Base-by-base conservation (phyloP, 2,329 filamentous ascomycete genomes). In the Curvularia spicifera region DNA sequence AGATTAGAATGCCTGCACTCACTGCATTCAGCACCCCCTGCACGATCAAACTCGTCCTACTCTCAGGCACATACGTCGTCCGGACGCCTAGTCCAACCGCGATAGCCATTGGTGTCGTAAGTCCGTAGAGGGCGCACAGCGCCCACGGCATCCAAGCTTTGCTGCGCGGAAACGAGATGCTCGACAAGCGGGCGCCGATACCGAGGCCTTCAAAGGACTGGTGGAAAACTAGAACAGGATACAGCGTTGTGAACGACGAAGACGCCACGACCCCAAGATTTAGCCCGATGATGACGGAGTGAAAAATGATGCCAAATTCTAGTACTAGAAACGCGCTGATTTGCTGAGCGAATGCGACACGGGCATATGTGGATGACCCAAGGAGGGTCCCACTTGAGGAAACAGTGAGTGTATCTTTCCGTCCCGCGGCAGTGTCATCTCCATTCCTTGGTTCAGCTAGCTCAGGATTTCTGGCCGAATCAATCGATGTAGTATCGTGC, bases 231-330 rank as follows among this genome's bases (percentile, higher is more conserved):
- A 56, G 33, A 2, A 56, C 53, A 0, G 48, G 42, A 7, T 52
- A 53, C 13, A 56, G 53, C 1, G 53, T 56, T 1, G 42, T 40
- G n/a, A 56, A 56, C 0, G 42, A 46, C 9, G n/a, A 40, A 5
- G 47, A 50, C 20, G 40, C 53, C 10, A 56, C 48, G 15, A 56
- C 53, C 10, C 53, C 53, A 4, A 56, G 48, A 33, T 53, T 56
- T 18, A 56, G 9, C 5, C 53, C 48, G 48, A 56, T 47, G 31
- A 56, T 53, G 24, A 52, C 53, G 9, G 53, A 56, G 33, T 56
- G 53, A 15, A 56, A 56, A 1, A 52, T 47, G 3, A 56, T 56
- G 18, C 53, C 53, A 15, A 53, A 42, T 42, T 56, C 53, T 1
- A 56, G 20, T 7, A 56, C 53, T n/a, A 56, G 53, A 9, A 56